Conservation (phyloP, 176 grass and related monocot genomes). For the Lolium perenne region DNA sequence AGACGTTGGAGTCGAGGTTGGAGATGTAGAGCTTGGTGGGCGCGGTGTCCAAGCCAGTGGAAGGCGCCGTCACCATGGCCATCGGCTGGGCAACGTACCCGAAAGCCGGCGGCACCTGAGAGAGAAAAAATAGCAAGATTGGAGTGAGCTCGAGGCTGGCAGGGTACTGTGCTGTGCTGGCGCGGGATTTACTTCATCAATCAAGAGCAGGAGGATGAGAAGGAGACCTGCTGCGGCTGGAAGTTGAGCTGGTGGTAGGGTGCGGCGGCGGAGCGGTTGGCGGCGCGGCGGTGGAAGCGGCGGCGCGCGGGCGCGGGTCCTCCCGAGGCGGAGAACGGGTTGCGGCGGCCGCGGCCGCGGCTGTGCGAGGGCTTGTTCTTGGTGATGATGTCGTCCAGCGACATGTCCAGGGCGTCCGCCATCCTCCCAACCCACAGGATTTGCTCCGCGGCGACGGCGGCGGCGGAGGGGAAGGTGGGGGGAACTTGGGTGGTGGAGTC, state of each 20-base stretch:
- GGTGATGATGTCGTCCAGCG: constrained; percentile 82
- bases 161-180: neutral
- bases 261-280: constrained; percentile 43
- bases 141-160: neutral
- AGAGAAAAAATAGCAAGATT: neutral
- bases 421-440: constrained; percentile 12
- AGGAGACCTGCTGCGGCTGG: no score
- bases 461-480: neutral
- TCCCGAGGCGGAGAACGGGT: neutral
- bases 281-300: constrained; percentile 50
- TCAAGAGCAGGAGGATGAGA: no score
- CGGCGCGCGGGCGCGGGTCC: constrained; percentile 4
- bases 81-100: constrained; percentile 41
- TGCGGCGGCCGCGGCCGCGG: neutral
- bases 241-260: constrained; percentile 17
- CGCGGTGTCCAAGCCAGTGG: neutral
- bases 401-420: constrained; percentile 67
- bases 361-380: constrained; percentile 49
- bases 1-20: constrained; percentile 69
- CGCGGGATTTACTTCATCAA: neutral
- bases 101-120: neutral
- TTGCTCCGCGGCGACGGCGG: neutral
- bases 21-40: constrained; percentile 77
- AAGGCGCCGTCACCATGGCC: neutral
- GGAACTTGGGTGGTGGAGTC: neutral